These are phyloP conservation scores for Scedosporium apiospermum DNA, from an alignment of 2,329 filamentous ascomycete genomes.

Conservation along the genomic window DNA sequence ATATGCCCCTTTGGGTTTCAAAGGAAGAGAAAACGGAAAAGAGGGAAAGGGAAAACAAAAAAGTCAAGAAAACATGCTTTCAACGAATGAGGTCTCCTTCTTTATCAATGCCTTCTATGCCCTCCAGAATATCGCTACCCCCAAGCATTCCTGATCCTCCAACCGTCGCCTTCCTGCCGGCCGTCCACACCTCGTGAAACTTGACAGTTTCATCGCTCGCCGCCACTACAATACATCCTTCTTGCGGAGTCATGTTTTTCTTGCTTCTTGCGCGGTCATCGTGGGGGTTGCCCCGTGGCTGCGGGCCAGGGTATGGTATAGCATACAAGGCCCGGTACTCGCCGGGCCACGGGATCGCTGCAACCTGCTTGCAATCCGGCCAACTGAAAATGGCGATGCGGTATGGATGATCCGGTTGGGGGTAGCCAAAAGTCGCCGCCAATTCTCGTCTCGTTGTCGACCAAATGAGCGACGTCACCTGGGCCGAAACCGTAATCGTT, in stretches of 20 bases:
- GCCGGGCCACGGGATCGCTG: conserved; percentile 74
- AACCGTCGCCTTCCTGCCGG: conserved; percentile 43
- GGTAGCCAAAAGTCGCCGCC: conserved; percentile 86
- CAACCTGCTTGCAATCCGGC: conserved; percentile 82
- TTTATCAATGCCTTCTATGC: conserved; percentile 69
- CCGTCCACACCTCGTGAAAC: conserved; percentile 92
- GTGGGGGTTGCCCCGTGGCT: conserved; percentile 17
- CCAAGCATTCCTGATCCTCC: conserved; percentile 55
- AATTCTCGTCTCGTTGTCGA: conserved; percentile 79
- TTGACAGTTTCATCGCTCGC: conserved; percentile 88
- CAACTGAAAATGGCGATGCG: conserved; percentile 90
- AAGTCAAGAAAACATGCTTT: conserved; percentile 29
- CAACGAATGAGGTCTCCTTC: conserved; percentile 63
- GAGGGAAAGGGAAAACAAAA: not conserved
- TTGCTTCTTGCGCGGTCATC: conserved; percentile 5
- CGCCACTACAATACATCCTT: conserved; percentile 73
- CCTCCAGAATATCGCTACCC: conserved; percentile 78
- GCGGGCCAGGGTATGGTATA: conserved; percentile 64
- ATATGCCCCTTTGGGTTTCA: not conserved
- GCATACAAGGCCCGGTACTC: conserved; percentile 76
- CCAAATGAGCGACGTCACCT: conserved; percentile 91
- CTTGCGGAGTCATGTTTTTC: conserved; percentile 16
- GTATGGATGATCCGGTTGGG: conserved; percentile 79
- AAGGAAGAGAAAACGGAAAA: not conserved
- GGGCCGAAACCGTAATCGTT: conserved; percentile 83